These are phyloP conservation scores for Pseudogymnoascus sp. DNA, from an alignment of 2,329 filamentous ascomycete genomes.

Conservation along the genomic window DNA sequence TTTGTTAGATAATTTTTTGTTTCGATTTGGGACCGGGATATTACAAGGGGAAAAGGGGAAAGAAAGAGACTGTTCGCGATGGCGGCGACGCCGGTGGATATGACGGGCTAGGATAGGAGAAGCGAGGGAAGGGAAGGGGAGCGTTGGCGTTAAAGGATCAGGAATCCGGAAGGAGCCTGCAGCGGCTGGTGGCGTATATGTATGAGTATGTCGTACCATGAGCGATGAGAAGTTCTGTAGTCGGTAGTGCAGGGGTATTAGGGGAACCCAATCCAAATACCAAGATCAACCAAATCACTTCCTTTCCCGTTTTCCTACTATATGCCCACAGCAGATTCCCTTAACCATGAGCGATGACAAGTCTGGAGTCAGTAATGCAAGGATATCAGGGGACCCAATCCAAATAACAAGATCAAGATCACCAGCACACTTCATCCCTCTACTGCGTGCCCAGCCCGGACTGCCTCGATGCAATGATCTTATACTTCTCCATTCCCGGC, in stretches of 20 bases:
- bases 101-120: neutral
- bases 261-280: neutral
- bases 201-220: constrained; percentile 7
- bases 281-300: neutral
- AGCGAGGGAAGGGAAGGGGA: neutral
- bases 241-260: neutral
- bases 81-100: neutral
- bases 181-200: constrained; percentile 2
- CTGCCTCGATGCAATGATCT: neutral
- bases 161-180: neutral
- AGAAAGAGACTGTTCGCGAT: neutral
- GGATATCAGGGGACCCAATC: too few relatives aligned
- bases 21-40: neutral
- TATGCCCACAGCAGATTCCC: neutral
- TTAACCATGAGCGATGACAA: too few relatives aligned
- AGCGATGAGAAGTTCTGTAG: neutral
- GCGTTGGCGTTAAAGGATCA: neutral
- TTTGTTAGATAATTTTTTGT: neutral
- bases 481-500: neutral
- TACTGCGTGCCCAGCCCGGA: too few relatives aligned
- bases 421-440: too few relatives aligned
- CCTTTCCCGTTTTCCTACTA: neutral
- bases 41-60: neutral
- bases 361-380: too few relatives aligned
- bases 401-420: too few relatives aligned